Evolutionary conservation across 1,284 basidiomycete genomes (phyloP), one percentile per base, ranked within the genome.

Genomic region (Sanguinoderma infundibulare): DNA sequence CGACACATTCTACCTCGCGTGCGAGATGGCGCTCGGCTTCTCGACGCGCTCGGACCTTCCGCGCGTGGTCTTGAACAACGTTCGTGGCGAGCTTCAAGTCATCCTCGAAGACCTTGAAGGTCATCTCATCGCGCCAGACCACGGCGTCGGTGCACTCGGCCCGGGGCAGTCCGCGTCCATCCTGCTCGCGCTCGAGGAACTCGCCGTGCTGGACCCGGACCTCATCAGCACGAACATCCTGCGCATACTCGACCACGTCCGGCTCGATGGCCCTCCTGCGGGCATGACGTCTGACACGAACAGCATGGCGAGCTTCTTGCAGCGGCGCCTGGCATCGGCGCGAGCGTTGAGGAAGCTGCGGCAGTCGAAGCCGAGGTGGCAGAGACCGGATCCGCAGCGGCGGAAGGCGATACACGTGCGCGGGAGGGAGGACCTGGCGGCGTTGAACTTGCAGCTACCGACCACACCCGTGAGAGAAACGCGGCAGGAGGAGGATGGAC

Each of bases 11-110:
- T 56, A 62, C 34, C 44, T 54, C 15, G 61, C 61, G 2, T 62
- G 64, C 58, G 64, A 62, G 44, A 65, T 65, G 53, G 57, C 56
- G 20, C 60, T 65, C 22, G 56, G 53, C 10, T 61, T 65, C 59
- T 51, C 59, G 1, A 65, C 58, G 9, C 52, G 55, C 9, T 34
- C 51, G 5, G 56, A 47, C 26, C 42, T 61, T 10, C 60, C 57
- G 6, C 46, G 9, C 5, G 22, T 38, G 22, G 64, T 32, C n/a
- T 58, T 62, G 55, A 60, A 62, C 53, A 53, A 34, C 42, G 40
- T 65, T 38, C 55, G 49, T 28, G 36, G 36, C 32, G 55, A 62
- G 47, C 55, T 65, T 12, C 55, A 50, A 17, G 10, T 9, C 17
- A 58, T 65, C 28, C 53, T 65, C 36, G 56, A 56, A 9, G 64